Evolutionary conservation across 768 basidiomycete species (phyloP).

Genomic region (Amanita phalloides): DNA sequence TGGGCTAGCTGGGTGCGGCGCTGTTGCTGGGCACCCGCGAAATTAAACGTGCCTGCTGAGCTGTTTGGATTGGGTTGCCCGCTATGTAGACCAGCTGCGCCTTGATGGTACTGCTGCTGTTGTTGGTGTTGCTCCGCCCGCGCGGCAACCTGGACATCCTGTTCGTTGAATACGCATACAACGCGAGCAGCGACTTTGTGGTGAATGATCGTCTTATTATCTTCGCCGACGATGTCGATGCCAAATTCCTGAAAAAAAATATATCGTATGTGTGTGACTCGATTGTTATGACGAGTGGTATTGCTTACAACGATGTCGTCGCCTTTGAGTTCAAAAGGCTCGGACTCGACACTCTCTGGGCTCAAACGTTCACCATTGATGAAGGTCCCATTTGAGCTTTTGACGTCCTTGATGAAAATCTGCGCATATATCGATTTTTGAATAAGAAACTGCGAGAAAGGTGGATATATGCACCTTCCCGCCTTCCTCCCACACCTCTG

Average conservation of each 20-base stretch:
- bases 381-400: constrained; percentile 96
- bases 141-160: constrained; percentile 70
- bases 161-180: constrained; percentile 76
- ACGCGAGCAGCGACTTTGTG: constrained; percentile 97
- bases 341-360: constrained; percentile 81
- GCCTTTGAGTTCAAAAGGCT: constrained; percentile 87
- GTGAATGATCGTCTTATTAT: constrained; percentile 96
- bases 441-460: constrained; percentile 1
- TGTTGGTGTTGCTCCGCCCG: constrained; percentile 60
- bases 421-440: constrained; percentile 20
- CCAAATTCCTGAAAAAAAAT: constrained; percentile 75
- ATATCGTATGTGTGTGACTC: constrained; percentile 2
- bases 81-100: constrained; percentile 12
- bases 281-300: constrained; percentile 6
- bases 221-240: constrained; percentile 97
- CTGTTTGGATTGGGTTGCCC: constrained; percentile 12
- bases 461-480: constrained; percentile 53
- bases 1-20: constrained; percentile 48
- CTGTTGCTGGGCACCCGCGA: constrained; percentile 28
- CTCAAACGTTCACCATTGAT: constrained; percentile 93
- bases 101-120: constrained; percentile 28
- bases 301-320: constrained; percentile 87
- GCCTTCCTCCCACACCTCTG: constrained; percentile 94
- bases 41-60: constrained; percentile 5
- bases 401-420: constrained; percentile 98